Evolutionary conservation across 2,329 filamentous ascomycete species (phyloP), one percentile per base, ranked within the genome.

Genomic region (Cladophialophora carrionii): DNA sequence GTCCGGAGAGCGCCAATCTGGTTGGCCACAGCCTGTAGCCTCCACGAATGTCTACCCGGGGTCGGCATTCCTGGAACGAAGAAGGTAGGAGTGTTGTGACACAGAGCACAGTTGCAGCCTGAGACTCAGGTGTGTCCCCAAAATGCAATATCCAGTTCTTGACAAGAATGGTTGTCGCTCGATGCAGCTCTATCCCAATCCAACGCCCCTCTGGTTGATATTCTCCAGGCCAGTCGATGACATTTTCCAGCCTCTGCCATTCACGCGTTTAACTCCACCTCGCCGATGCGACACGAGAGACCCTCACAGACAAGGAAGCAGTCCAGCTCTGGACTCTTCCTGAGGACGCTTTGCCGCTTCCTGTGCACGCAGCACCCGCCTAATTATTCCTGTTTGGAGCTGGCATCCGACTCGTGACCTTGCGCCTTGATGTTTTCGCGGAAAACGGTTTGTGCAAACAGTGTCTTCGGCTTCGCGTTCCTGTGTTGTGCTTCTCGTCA

Each of bases 381-480:
- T 51, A n/a, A n/a, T n/a, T n/a, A 55, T 20, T 55, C 17, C 29
- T 54, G 52, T 54, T 9, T 49, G n/a, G 29, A 12, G 14, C 17
- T 29, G 20, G 41, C 43, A 20, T 56, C 52, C 41, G 24, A 31
- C 17, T 8, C 14, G 12, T 54, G 60, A 5, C n/a, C 14, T 32
- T 62, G 63, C 17, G 54, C 22, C 22, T 58, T 65, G 20, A 58
- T 46, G 29, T 54, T 62, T 72, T 80, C 80, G 74, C 79, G 80
- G 67, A 77, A 77, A 7, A 80, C 73, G 2, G 71, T 72, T 69
- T 81, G 81, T 43, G 80, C 78, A 67, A 81, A 81, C 22, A 82
- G 74, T 1, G 76, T 78, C 70, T 81, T 78, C 9, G 79, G 79
- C 56, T 73, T 73, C 61, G 59, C 62, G 56, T 56, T 69, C 61